A percentile compares a stretch with the other conserved stretches of the same genome.
Evolutionary conservation across 345 rosid genomes (phyloP).

Genomic region (Trapa bicornis): DNA sequence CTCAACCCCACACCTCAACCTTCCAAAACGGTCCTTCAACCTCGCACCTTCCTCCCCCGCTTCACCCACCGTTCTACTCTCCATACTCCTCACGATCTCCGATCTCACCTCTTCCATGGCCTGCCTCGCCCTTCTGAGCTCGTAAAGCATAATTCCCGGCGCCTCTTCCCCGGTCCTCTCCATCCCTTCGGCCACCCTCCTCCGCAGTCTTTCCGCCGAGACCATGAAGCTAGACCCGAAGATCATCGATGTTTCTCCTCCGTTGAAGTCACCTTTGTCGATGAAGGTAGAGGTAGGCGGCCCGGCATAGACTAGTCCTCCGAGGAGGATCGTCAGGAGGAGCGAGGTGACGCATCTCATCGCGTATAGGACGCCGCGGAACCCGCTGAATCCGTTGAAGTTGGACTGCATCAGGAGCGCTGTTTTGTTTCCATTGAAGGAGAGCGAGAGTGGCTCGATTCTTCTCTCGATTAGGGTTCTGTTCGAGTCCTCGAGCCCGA

Average conservation of each 20-base stretch:
- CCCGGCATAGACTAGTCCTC: constrained; percentile 45
- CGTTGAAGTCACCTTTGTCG: constrained; percentile 10
- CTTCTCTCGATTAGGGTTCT: constrained; percentile 26
- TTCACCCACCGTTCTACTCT: constrained; percentile 19
- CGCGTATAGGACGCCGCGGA: constrained; percentile 69
- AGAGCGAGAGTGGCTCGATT: constrained; percentile 17
- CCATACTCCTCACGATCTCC: constrained; percentile 36
- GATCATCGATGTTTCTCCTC: constrained; percentile 12
- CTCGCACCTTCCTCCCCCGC: constrained; percentile 41
- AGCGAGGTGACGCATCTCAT: constrained; percentile 58
- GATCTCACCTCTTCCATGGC: constrained; percentile 59
- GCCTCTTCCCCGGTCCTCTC: constrained; percentile 32
- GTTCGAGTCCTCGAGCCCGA: constrained; percentile 33
- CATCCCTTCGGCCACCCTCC: constrained; percentile 43
- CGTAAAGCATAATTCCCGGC: constrained; percentile 40
- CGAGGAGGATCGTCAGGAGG: constrained; percentile 43
- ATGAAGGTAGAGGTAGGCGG: constrained; percentile 21
- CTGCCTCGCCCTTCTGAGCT: constrained; percentile 39
- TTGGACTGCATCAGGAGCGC: constrained; percentile 21
- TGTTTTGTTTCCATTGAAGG: constrained; percentile 12
- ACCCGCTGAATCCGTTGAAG: constrained; percentile 59
- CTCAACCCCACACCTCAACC: constrained; percentile 60
- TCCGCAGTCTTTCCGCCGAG: constrained; percentile 41
- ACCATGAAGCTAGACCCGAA: constrained; percentile 42
- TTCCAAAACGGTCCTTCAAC: constrained; percentile 46